Conservation (phyloP, 108 stramenopile genomes). For the Pseudonitzschia pungens region DNA sequence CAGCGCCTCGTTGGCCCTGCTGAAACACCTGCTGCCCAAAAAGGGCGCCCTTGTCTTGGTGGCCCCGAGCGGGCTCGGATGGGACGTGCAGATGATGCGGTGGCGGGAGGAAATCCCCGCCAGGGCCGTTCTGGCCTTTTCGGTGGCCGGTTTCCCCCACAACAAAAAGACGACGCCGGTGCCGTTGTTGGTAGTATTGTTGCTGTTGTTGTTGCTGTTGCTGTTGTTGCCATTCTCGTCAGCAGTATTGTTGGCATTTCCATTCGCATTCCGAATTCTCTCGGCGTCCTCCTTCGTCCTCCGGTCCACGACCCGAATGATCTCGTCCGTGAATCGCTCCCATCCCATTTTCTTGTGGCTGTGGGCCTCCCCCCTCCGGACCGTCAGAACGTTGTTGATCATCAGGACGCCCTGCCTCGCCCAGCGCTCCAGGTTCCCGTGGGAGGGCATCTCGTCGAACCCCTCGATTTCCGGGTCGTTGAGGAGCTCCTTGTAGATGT, state of each 20-base stretch:
- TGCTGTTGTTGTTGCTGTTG: no score
- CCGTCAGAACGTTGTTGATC: conserved; percentile 96
- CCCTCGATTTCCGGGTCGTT: conserved; percentile 35
- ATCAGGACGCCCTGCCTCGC: conserved; percentile 95
- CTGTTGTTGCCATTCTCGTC: conserved; percentile 6
- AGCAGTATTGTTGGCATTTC: no score
- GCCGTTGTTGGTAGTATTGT: no score
- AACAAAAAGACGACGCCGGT: conserved; percentile 90
- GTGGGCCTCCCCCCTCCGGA: conserved; percentile 86
- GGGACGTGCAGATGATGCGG: conserved; percentile 34
- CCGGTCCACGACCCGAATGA: conserved; percentile 57
- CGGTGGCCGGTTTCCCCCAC: conserved; percentile 96
- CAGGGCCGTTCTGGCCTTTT: conserved; percentile 42
- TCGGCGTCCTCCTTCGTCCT: background rate
- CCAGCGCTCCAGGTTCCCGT: conserved; percentile 83
- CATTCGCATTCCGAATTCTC: no score
- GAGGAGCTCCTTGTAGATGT: conserved; percentile 89
- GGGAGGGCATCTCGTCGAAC: conserved; percentile 47
- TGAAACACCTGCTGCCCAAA: conserved; percentile 90
- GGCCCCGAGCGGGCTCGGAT: conserved; percentile 93
- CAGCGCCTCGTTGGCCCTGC: conserved; percentile 84
- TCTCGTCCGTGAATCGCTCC: conserved; percentile 92
- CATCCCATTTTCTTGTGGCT: conserved; percentile 93
- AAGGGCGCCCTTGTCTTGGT: conserved; percentile 88
- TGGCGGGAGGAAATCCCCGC: conserved; percentile 13